Percentiles rank a stretch among this genome's conserved stretches.
Conservation (phyloP, 352 stramenopile species). For the Globisporangium iwayamae region DNA sequence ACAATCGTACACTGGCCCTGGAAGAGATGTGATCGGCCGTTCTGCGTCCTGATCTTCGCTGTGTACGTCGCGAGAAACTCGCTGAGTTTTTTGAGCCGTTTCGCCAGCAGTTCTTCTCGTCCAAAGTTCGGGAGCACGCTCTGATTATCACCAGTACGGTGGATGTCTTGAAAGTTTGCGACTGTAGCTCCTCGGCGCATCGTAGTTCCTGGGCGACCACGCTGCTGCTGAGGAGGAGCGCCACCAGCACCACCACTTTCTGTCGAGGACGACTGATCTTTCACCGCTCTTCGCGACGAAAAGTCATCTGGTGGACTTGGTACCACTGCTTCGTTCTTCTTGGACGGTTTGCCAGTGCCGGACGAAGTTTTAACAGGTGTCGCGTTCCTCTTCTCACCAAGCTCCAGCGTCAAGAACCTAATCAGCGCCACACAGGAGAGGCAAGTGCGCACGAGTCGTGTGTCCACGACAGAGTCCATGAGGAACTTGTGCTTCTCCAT, state of each 20-base stretch:
- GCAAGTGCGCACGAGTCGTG: conserved; percentile 48
- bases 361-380: neutral
- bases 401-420: conserved; percentile 49
- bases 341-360: neutral
- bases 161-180: neutral
- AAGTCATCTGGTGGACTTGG: conserved; percentile 1
- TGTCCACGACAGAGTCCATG: conserved; percentile 65
- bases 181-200: conserved; percentile 3
- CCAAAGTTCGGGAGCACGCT: neutral
- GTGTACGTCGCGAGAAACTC: conserved; percentile 34
- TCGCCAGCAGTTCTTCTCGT: neutral
- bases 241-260: neutral
- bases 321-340: neutral
- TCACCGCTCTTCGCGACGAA: conserved; percentile 9
- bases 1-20: conserved; percentile 28
- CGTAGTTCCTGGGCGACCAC: neutral
- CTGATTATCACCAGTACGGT: neutral
- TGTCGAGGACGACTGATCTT: conserved; percentile 8
- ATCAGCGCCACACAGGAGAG: conserved; percentile 61
- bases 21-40: conserved; percentile 30
- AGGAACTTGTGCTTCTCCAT: conserved; percentile 63
- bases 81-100: conserved; percentile 16
- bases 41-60: conserved; percentile 20
- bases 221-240: neutral
- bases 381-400: conserved; percentile 15